Base-by-base conservation (phyloP, 2,329 filamentous ascomycete genomes). In the Aquanectria penicillioides region DNA sequence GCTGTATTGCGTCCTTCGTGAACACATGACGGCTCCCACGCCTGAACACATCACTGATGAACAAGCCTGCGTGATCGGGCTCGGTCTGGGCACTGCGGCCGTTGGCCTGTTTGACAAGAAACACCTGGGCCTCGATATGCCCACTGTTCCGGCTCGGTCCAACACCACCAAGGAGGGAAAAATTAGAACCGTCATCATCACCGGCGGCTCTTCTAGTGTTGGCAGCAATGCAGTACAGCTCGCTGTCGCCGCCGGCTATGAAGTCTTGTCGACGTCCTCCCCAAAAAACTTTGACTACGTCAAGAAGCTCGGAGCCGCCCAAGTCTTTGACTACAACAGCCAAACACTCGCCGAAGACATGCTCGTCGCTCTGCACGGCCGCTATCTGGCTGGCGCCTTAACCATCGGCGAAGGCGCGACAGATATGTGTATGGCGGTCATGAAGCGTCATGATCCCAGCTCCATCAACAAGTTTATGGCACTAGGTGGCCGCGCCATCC, bases 141-240 rank as follows among this genome's bases (percentile, higher is more conserved):
- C 70, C 5, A 50, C 41, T 10, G 73, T 47, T 3, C 43, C 43
- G 5, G 43, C 43, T 3, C 43, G 43, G 3, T 4, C 17, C 8
- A 29, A 71, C 56, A 34, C 72, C 73, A 18, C 77, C 74, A 1
- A 62, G 68, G 1, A 26, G n/a, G 29, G 29, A 10, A 31, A 40
- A 15, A 37, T 31, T 13, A 38, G 52, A 17, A 28, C 51, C 1
- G 18, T 64, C 5, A 28, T 64, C 23, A 58, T 75, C 37, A 84
- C 80, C 77, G 83, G 83, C 18, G 84, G 82, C 6, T 77, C 79
- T 5, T 77, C 78, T 0, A 74, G 72, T 20, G 79, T 81, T 2
- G 81, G 75, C 73, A 55, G 77, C 74, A 44, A 77, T 75, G 6
- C 81, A 1, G 76, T 82, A 11, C 81, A 83, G 59, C 71, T 83